Percentiles rank a stretch among this genome's conserved stretches.
These are phyloP conservation scores for Trichopus zeylanicus DNA, from an alignment of 116 monocot species.

Conservation along the genomic window DNA sequence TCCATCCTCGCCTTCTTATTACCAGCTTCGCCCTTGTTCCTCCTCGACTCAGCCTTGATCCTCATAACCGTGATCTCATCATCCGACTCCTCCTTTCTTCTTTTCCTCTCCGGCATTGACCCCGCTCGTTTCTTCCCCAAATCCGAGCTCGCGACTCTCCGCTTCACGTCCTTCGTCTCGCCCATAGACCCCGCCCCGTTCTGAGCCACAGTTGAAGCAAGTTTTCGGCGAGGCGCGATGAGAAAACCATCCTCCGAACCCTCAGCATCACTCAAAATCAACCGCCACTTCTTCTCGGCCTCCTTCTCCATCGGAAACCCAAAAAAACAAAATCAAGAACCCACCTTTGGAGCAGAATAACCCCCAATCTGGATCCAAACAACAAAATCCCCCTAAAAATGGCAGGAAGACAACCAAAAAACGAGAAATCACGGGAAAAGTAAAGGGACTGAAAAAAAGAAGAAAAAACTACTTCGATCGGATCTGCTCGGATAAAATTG, in stretches of 20 bases:
- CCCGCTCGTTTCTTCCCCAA: neutral
- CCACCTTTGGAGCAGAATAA: too few species aligned
- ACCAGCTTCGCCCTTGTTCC: neutral
- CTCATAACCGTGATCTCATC: conserved; percentile 10
- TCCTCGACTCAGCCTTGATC: conserved; percentile 4
- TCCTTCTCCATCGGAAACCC: too few species aligned
- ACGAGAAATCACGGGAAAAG: too few species aligned
- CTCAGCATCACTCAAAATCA: conserved; percentile 33
- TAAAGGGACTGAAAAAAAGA: too few species aligned
- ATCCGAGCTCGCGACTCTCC: conserved; percentile 5
- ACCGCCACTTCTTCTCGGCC: conserved; percentile 36
- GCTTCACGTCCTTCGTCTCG: neutral
- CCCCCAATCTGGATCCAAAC: too few species aligned
- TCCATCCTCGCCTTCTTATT: conserved; percentile 2
- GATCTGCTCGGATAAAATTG: too few species aligned
- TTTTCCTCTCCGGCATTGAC: conserved; percentile 4
- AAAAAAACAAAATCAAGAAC: too few species aligned
- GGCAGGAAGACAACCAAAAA: too few species aligned
- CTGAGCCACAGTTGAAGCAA: neutral
- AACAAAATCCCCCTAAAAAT: too few species aligned
- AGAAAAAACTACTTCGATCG: too few species aligned
- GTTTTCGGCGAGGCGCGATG: conserved; percentile 3
- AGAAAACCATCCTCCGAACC: conserved; percentile 26
- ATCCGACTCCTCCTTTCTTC: conserved; percentile 8
- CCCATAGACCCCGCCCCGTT: neutral